Evolutionary conservation across 177 flowering plant species (phyloP).

Genomic region (Vitis hybrid): DNA sequence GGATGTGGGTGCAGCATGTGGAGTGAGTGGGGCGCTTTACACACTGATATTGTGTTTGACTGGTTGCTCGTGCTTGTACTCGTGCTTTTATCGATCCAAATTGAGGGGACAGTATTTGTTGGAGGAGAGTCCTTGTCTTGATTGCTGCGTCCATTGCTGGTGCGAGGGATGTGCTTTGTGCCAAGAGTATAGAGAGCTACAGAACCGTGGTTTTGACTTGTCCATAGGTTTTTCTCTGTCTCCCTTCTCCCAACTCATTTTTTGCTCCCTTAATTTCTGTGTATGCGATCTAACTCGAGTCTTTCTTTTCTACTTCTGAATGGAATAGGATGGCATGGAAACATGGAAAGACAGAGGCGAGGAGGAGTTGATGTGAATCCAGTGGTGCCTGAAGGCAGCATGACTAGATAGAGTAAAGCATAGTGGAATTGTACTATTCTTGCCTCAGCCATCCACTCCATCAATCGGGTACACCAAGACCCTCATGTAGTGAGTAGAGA

Average conservation of each 20-base stretch:
- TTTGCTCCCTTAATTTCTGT: neutral
- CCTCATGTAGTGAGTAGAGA: no score
- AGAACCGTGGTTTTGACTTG: constrained; percentile 44
- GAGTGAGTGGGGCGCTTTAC: constrained; percentile 36
- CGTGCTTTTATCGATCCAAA: constrained; percentile 41
- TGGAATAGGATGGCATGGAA: constrained; percentile 35
- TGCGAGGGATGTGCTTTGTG: constrained; percentile 47
- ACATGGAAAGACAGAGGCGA: constrained; percentile 33
- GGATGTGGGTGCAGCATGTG: constrained; percentile 28
- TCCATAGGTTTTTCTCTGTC: constrained; percentile 26
- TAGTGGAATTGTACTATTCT: no score
- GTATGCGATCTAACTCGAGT: neutral
- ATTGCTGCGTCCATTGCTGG: constrained; percentile 44
- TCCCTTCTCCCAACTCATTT: neutral
- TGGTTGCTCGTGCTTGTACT: constrained; percentile 38
- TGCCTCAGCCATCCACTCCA: no score
- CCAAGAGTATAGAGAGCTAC: constrained; percentile 56
- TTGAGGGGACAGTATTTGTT: constrained; percentile 39
- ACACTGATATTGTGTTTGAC: constrained; percentile 21
- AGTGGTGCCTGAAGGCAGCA: constrained; percentile 5
- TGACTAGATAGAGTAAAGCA: constrained; percentile 6
- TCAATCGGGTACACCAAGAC: no score
- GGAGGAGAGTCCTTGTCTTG: constrained; percentile 38
- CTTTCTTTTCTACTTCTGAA: neutral
- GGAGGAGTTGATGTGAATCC: constrained; percentile 1